Percentiles rank a stretch among this genome's conserved stretches.
Evolutionary conservation across 805 yeast species (phyloP).

Genomic region (Nakazawaea pomicola): DNA sequence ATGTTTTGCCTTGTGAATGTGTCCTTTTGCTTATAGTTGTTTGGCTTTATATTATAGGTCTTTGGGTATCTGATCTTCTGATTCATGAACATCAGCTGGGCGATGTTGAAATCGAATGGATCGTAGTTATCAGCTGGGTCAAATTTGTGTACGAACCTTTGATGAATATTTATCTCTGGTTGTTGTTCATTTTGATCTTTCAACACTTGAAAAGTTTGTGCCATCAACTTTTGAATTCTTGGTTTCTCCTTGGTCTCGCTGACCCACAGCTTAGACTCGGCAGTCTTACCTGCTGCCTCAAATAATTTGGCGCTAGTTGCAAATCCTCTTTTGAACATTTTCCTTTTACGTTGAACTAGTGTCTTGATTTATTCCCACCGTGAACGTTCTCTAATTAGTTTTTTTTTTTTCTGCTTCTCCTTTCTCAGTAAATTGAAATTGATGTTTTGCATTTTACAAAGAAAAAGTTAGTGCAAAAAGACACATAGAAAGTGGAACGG

Average conservation of each 20-base stretch:
- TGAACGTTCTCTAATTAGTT: not conserved
- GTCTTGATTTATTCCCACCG: too few relatives aligned
- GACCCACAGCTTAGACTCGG: slow-evolving; percentile 2
- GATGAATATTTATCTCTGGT: slow-evolving; percentile 24
- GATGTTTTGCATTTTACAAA: not conserved
- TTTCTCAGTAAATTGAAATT: not conserved
- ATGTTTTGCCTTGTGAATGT: slow-evolving; percentile 37
- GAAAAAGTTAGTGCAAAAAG: too few relatives aligned
- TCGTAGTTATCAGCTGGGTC: slow-evolving; percentile 56
- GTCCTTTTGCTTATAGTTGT: slow-evolving; percentile 9
- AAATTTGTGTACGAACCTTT: slow-evolving; percentile 41
- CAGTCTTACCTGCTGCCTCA: not conserved
- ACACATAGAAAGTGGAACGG: too few relatives aligned
- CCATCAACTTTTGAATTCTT: slow-evolving; percentile 7
- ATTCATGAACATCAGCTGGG: slow-evolving; percentile 47
- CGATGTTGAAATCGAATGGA: slow-evolving; percentile 74
- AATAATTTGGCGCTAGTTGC: slow-evolving; percentile 2
- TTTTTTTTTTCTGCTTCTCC: not conserved
- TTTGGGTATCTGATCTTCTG: slow-evolving; percentile 23
- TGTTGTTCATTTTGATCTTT: slow-evolving; percentile 17
- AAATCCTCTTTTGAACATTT: slow-evolving; percentile 8
- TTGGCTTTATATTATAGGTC: slow-evolving; percentile 13
- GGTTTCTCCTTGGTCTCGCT: not conserved
- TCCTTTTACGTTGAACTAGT: not conserved
- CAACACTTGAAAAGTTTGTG: slow-evolving; percentile 13